A percentile compares a stretch with the other conserved stretches of the same genome.
Conservation (phyloP, 2,329 filamentous ascomycete species). For the Colletotrichum theobromicola region DNA sequence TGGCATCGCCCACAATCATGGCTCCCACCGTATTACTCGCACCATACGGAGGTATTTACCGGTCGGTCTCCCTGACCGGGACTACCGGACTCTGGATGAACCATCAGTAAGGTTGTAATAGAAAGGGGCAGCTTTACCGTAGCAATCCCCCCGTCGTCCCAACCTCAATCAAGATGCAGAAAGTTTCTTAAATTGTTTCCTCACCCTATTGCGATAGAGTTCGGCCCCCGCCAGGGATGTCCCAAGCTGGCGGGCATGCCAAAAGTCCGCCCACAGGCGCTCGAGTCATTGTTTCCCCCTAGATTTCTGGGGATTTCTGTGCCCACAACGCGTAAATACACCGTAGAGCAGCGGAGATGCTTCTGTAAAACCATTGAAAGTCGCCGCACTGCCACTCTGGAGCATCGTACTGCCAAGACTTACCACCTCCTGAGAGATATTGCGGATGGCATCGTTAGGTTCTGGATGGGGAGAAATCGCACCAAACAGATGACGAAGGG, state of each 20-base stretch:
- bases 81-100: conserved; percentile 4
- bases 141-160: background rate
- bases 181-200: conserved; percentile 12
- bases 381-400: conserved; percentile 2
- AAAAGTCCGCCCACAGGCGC: background rate
- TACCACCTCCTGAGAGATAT: background rate
- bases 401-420: background rate
- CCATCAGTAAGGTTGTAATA: background rate
- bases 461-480: background rate
- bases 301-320: background rate
- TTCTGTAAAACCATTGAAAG: background rate
- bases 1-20: background rate
- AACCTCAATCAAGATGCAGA: conserved; percentile 2
- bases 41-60: background rate
- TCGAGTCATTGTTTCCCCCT: background rate
- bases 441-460: background rate
- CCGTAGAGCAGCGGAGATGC: background rate
- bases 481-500: background rate
- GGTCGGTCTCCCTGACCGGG: background rate
- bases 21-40: background rate
- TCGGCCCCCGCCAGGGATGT: background rate
- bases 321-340: background rate
- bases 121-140: background rate
- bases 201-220: background rate
- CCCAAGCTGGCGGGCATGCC: background rate